A percentile compares a stretch with the other conserved stretches of the same genome.
phyloP scores from a whole-genome alignment of 768 basidiomycete species.

The Trametes gibbosa region DNA sequence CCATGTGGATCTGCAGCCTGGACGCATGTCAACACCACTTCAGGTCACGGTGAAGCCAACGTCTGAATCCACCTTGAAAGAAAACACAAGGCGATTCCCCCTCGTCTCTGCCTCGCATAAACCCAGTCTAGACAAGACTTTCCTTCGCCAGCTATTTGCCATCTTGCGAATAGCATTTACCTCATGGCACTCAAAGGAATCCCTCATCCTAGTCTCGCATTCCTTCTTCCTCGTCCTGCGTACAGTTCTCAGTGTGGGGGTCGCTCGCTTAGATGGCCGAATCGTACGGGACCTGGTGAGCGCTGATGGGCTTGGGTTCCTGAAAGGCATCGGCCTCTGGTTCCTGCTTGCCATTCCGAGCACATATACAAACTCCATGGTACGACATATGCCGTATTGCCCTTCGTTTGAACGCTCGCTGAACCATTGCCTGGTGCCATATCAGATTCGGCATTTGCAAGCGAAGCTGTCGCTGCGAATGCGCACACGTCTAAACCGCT shows the following conservation, averaged over 20 bases:
- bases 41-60: slow-evolving; percentile 37
- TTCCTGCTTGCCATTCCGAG: slow-evolving; percentile 88
- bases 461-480: slow-evolving; percentile 79
- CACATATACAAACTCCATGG: slow-evolving; percentile 96
- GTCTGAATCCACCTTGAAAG: slow-evolving; percentile 43
- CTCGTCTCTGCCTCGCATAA: slow-evolving; percentile 47
- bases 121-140: slow-evolving; percentile 66
- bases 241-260: slow-evolving; percentile 84
- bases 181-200: slow-evolving; percentile 62
- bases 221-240: slow-evolving; percentile 82
- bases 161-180: slow-evolving; percentile 75
- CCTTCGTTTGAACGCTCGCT: neutral
- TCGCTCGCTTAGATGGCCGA: slow-evolving; percentile 84
- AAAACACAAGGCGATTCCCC: slow-evolving; percentile 62
- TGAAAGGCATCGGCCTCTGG: slow-evolving; percentile 82
- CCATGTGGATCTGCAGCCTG: neutral
- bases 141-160: slow-evolving; percentile 69
- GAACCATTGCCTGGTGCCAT: neutral
- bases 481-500: slow-evolving; percentile 84
- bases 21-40: no score
- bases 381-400: slow-evolving; percentile 23
- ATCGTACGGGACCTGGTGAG: slow-evolving; percentile 88
- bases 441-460: slow-evolving; percentile 84
- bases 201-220: slow-evolving; percentile 70
- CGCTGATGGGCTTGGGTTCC: slow-evolving; percentile 81